Evolutionary conservation across 768 basidiomycete species (phyloP), one percentile per base, ranked within the genome.

Genomic region (Suillus lakei): DNA sequence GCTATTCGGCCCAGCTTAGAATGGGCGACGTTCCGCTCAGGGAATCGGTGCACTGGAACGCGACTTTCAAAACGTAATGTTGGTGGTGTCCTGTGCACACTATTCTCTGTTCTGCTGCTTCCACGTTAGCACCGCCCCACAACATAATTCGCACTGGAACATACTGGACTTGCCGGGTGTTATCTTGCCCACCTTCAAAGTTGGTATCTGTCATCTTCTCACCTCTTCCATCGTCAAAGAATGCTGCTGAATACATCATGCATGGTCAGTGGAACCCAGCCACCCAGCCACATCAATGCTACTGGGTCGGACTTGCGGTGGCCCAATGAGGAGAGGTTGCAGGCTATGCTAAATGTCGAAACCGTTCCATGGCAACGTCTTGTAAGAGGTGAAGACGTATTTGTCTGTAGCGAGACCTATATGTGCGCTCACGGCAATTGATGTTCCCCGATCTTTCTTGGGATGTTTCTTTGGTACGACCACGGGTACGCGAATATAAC

Each of bases 141-240:
- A 80, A 82, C 65, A 79, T 77, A 6, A 81, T 80, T 15, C 74
- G 78, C 26, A 85, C 68, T 85, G 84, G 83, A 86, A 86, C 69
- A 67, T 86, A 60, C 67, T 81, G 67, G 85, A 86, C 71, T 83
- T 82, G 61, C 78, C 84, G 9, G 79, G 78, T n/a, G 80, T 78
- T 26, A 82, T 80, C 2, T 83, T 86, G 72, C 85, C 85, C 26
- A 75, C 76, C 66, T 71, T 76, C 67, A 70, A 62, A 46, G 73
- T 79, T 66, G 60, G 72, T 68, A 59, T 70, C 71, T 56, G 59
- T 39, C 50, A 34, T 67, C 23, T 30, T 23, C 1, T 54, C 32
- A 18, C 59, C 60, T 12, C 32, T 56, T 63, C 70, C 66, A 65
- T 56, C 64, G 39, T 69, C 79, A 34, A 77, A 82, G 36, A 82